phyloP scores from a whole-genome alignment of 257 asterid species.

The Solanum etuberosum region DNA sequence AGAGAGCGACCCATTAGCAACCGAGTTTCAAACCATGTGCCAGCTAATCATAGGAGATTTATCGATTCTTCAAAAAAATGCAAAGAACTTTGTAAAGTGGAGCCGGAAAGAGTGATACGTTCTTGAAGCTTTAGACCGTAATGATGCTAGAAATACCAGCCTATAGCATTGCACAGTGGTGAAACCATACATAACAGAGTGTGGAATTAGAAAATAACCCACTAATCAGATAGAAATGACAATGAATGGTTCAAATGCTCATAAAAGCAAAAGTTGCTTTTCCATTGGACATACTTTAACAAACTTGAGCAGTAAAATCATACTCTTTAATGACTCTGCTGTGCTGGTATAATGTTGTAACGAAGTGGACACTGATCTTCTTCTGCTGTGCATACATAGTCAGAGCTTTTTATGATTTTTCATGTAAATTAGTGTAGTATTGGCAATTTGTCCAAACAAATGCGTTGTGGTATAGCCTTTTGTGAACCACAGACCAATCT shows the following conservation, averaged over 20 bases:
- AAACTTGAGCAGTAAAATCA: not conserved
- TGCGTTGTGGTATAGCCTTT: not conserved
- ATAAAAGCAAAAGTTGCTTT: not conserved
- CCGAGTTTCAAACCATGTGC: not conserved
- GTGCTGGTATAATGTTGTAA: not conserved
- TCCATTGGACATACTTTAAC: not conserved
- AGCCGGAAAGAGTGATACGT: not conserved
- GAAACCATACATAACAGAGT: not conserved
- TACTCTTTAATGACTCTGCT: not conserved
- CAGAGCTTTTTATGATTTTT: not conserved
- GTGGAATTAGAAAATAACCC: not conserved
- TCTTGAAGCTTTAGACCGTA: not conserved
- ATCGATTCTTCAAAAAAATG: not conserved
- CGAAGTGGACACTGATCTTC: not conserved
- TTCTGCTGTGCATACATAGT: not conserved
- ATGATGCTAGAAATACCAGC: not conserved
- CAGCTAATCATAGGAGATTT: not conserved
- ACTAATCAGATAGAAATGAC: not conserved
- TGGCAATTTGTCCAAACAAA: not conserved
- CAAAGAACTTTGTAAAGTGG: not conserved
- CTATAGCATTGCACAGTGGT: not conserved
- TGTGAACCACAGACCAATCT: not conserved
- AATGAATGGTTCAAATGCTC: not conserved
- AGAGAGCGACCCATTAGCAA: too few species aligned
- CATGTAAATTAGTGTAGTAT: not conserved